A percentile compares a stretch with the other conserved stretches of the same genome.
phyloP scores from a whole-genome alignment of 495 filamentous ascomycete genomes.

The Neohortaea acidophila region DNA sequence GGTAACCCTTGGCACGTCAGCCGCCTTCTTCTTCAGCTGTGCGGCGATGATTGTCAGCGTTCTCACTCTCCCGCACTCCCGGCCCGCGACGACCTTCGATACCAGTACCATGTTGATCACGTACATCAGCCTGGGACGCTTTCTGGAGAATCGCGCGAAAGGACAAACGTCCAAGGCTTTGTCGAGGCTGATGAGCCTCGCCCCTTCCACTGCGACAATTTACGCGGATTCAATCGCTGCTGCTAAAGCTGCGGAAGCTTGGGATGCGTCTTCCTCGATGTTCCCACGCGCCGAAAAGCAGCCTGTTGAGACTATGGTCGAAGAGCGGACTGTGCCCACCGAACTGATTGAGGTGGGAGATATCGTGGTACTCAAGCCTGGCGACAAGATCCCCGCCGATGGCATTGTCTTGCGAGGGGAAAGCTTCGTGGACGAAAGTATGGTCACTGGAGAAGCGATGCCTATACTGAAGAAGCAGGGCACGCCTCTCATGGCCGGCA shows the following conservation, averaged over 20 bases:
- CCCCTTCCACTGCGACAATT: conserved; percentile 93
- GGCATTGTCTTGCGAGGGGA: conserved; percentile 75
- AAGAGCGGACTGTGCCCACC: conserved; percentile 74
- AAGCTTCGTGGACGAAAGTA: conserved; percentile 90
- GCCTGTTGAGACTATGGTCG: conserved; percentile 41
- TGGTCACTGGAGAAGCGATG: conserved; percentile 95
- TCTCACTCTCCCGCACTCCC: conserved; percentile 48
- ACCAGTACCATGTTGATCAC: conserved; percentile 98
- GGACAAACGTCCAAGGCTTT: conserved; percentile 92
- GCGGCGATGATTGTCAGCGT: conserved; percentile 77
- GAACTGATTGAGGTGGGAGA: conserved; percentile 92
- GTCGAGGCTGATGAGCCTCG: conserved; percentile 86
- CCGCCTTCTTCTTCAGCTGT: conserved; percentile 95
- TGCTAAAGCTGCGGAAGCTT: conserved; percentile 71
- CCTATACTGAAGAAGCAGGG: conserved; percentile 79
- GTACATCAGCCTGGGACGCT: conserved; percentile 83
- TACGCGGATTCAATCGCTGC: conserved; percentile 94
- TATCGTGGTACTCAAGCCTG: conserved; percentile 80
- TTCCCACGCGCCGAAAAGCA: conserved; percentile 27
- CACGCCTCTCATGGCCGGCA: conserved; percentile 74
- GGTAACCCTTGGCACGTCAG: conserved; percentile 82
- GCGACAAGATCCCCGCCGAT: conserved; percentile 94
- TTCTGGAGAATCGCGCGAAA: conserved; percentile 88
- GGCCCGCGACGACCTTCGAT: conserved; percentile 82
- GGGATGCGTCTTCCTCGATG: conserved; percentile 31